Evolutionary conservation across 768 basidiomycete genomes (phyloP), one percentile per base, ranked within the genome.

Genomic region (Pleurotus sapidus): DNA sequence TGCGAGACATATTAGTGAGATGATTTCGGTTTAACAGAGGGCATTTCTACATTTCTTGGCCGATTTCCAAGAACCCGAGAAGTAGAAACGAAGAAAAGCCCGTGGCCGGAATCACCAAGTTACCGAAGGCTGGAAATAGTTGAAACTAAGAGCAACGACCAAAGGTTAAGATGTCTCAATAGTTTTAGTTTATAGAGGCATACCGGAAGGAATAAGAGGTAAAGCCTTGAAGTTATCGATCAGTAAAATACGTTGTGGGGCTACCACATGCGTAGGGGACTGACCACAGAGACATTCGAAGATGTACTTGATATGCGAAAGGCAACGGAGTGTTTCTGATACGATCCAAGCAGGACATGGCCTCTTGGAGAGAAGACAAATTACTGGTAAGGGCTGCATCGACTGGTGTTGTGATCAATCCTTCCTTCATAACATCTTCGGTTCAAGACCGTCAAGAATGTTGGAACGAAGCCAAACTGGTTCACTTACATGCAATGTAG

Each of bases 281-380:
- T 60, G 63, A 81, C 84, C 86, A 88, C 14, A 84, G 67, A 1
- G 82, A 83, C 70, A 87, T 78, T 50, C 85, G 73, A 30, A 88
- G 70, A 61, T 88, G 86, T 18, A 81, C 83, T 64, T 88, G 86
- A 61, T 88, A 88, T 7, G 86, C 85, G 61, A 87, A 88, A 1
- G 86, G 86, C 53, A 88, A 71, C 5, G 86, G 86, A 1, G 84
- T 87, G 56, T 80, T 84, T 58, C 77, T 77, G 58, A 88, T 83
- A 42, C 85, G 77, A 58, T 88, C 84, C 9, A 88, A 71, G 61
- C 84, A 82, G 14, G 77, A 72, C 14, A 84, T 68, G 0, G 82
- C 77, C 56, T 88, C 86, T 34, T 34, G 30, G 8, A 34, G 30
- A 34, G 30, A 34, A 34, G 30, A 34, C 11, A 88, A 69, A 30